Base-by-base conservation (phyloP, 176 grass and related monocot genomes). In the Miscanthus lutarioriparius region DNA sequence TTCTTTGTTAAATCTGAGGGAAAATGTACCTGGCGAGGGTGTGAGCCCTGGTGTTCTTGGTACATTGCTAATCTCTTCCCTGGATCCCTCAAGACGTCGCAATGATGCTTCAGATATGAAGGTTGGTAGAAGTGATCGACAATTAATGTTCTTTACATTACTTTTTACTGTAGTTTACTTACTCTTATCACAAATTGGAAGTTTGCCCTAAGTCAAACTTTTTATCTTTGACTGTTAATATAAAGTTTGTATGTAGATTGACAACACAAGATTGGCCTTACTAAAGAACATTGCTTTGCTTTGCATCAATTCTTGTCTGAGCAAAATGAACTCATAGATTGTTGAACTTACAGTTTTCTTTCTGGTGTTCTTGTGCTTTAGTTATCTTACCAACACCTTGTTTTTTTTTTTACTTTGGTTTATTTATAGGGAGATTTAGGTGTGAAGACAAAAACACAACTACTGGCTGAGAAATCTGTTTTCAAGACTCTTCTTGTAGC, bases 381-480 rank as follows among this genome's bases (percentile, higher is more conserved):
- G 35, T 56, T 19, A 62, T 86, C 47, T 79, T 79, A 59, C 53
- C 13, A 35, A 36, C 53, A 20, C 2, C 69, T 69, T 40, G 10
- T 1, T 37, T 25, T 80, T 71, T 28, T 13, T 33, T 71, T 53
- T 64, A 64, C 81, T 84, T 26, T 58, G 28, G 62, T 61, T 25
- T 62, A 62, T 84, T 78, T 75, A 3, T 82, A 99, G 96, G 91
- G 92, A 79, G 96, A 99, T 87, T 85, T 99, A 78, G 96, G 96
- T 82, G 96, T 99, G 74, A 99, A 99, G 89, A 99, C 96, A 89
- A 99, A 99, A 77, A 99, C 96, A 44, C 96, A 99, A 22, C 80
- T 99, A 70, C 71, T 99, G 91, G 96, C 96, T 38, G 96, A 99
- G 76, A 99, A 92, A 93, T 94, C 93, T 71, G 88, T 96, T 85